These are phyloP conservation scores for Cerrena zonata DNA, from an alignment of 1,284 basidiomycete genomes.

Conservation along the genomic window DNA sequence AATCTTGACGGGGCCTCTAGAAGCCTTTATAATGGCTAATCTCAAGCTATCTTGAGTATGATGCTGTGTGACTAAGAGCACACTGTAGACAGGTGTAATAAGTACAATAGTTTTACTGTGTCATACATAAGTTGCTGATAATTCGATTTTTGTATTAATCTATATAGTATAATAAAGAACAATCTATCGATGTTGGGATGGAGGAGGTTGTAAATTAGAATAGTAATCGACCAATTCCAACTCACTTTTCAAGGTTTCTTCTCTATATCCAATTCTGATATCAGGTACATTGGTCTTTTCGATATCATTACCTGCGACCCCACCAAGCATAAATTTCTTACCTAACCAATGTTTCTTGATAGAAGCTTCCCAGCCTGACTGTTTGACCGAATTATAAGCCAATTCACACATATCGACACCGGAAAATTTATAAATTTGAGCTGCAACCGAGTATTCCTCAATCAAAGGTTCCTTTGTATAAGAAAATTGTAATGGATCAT, in stretches of 20 bases:
- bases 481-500: conserved; percentile 92
- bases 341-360: conserved; percentile 97
- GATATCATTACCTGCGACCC: conserved; percentile 85
- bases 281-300: conserved; percentile 98
- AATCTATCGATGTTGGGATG: too few species aligned
- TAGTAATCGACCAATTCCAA: conserved; percentile 70
- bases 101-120: too few species aligned
- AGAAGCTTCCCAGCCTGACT: conserved; percentile 98
- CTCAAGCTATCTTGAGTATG: too few species aligned
- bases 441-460: conserved; percentile 97
- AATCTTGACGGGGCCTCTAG: too few species aligned
- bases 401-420: conserved; percentile 83
- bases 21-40: too few species aligned
- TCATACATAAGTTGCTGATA: too few species aligned
- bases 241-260: conserved; percentile 85
- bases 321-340: conserved; percentile 82
- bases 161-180: too few species aligned
- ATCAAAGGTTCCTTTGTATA: conserved; percentile 96
- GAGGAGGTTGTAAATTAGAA: too few species aligned
- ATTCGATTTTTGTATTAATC: too few species aligned
- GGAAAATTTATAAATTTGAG: conserved; percentile 92
- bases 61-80: too few species aligned
- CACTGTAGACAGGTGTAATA: too few species aligned
- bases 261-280: conserved; percentile 79
- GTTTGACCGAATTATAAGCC: conserved; percentile 91